Percentiles rank a stretch among this genome's conserved stretches.
These are phyloP conservation scores for Lignosus rhinocerotis DNA, from an alignment of 1,284 basidiomycete genomes.

Conservation along the genomic window DNA sequence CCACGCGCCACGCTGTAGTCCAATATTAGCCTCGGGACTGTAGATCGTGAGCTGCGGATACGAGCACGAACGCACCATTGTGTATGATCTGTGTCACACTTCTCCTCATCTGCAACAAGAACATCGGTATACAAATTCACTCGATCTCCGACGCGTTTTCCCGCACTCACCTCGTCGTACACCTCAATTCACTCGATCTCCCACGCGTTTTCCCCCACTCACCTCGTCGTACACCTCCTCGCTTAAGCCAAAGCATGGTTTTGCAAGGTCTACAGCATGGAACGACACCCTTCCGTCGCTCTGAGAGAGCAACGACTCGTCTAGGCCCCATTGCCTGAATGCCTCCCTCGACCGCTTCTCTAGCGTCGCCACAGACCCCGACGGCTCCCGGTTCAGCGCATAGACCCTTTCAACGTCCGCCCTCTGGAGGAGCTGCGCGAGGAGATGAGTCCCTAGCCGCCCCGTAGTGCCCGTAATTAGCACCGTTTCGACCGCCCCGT, in stretches of 20 bases:
- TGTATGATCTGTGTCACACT: conserved; percentile 29
- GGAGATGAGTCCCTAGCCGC: conserved; percentile 33
- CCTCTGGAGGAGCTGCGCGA: conserved; percentile 29
- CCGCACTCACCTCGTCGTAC: conserved; percentile 17
- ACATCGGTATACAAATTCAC: neutral
- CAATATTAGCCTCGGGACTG: neutral
- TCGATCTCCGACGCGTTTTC: neutral
- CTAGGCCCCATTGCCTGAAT: conserved; percentile 27
- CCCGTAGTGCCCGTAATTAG: conserved; percentile 41
- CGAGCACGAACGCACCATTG: conserved; percentile 19
- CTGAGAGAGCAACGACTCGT: conserved; percentile 6
- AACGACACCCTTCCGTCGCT: conserved; percentile 12
- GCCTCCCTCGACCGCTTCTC: conserved; percentile 29
- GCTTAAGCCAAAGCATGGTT: conserved; percentile 14
- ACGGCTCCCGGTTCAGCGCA: conserved; percentile 34
- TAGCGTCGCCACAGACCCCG: conserved; percentile 7
- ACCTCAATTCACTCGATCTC: neutral
- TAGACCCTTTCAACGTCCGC: conserved; percentile 30
- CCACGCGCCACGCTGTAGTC: conserved; percentile 33
- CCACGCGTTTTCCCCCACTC: neutral
- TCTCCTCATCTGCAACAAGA: conserved; percentile 14
- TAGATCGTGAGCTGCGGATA: too few species aligned
- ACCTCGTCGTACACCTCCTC: conserved; percentile 19
- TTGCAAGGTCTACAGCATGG: conserved; percentile 15
- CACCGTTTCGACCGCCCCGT: conserved; percentile 23